Conservation (phyloP, 2,329 filamentous ascomycete species). For the Hymenoscyphus fructigenus region DNA sequence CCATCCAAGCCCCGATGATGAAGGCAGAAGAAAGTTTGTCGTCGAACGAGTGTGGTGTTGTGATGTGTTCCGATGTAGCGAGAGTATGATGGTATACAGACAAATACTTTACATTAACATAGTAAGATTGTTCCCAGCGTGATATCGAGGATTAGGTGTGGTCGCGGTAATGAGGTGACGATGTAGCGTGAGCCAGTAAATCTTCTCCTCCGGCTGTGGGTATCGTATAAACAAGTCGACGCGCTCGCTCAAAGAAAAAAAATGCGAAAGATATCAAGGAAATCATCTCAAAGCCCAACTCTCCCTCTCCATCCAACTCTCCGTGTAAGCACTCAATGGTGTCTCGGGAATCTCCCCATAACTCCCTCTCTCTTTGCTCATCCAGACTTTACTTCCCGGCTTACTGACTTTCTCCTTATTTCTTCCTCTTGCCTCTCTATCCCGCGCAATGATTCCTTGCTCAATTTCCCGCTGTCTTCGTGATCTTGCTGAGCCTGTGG, state of each 20-base stretch:
- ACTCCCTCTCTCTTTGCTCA: conserved; percentile 10
- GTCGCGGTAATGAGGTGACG: neutral
- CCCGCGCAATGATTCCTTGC: conserved; percentile 8
- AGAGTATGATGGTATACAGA: neutral
- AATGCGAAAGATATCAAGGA: neutral
- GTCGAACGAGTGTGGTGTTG: neutral
- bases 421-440: neutral
- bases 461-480: conserved; percentile 17
- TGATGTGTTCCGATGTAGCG: neutral
- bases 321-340: conserved; percentile 6
- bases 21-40: neutral
- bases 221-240: neutral
- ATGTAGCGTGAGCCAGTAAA: neutral
- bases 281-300: conserved; percentile 14
- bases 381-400: conserved; percentile 4
- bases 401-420: neutral
- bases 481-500: neutral
- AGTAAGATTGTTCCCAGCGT: neutral
- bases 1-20: no score
- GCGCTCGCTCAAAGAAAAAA: neutral
- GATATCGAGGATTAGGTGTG: neutral
- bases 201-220: neutral
- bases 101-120: neutral
- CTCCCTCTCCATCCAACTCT: conserved; percentile 13
- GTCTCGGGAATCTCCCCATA: conserved; percentile 11